Conservation (phyloP, 768 basidiomycete genomes). For the Suillus plorans region DNA sequence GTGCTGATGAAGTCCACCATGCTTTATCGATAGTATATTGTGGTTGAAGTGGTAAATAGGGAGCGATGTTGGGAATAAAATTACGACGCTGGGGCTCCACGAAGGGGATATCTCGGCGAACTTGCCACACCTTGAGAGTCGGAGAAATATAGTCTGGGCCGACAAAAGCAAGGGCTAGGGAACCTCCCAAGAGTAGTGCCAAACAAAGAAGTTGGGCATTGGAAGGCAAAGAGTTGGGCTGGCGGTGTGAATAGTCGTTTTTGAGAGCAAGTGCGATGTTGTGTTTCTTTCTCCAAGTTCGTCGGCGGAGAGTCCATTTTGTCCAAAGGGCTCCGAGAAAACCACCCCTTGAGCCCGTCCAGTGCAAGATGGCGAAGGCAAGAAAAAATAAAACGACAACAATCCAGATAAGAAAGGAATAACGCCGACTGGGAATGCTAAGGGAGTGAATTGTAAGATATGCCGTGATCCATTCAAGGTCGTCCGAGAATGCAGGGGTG, state of each 20-base stretch:
- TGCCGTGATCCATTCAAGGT: conserved; percentile 52
- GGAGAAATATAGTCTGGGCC: conserved; percentile 73
- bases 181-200: conserved; percentile 40
- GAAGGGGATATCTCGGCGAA: conserved; percentile 20
- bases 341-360: conserved; percentile 41
- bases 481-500: conserved; percentile 43
- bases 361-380: conserved; percentile 41
- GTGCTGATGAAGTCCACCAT: conserved; percentile 69
- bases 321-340: conserved; percentile 52
- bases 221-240: conserved; percentile 53
- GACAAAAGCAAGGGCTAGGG: conserved; percentile 49
- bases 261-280: conserved; percentile 34
- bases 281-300: conserved; percentile 56
- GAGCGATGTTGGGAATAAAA: conserved; percentile 27
- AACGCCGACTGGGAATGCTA: conserved; percentile 50
- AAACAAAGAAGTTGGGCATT: conserved; percentile 62
- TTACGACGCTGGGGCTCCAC: conserved; percentile 19
- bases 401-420: conserved; percentile 63
- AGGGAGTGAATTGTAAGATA: conserved; percentile 59
- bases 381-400: conserved; percentile 43
- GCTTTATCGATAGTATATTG: conserved; percentile 64
- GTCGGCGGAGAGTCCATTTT: conserved; percentile 56
- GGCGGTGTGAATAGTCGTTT: conserved; percentile 35
- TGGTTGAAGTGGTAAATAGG: conserved; percentile 41
- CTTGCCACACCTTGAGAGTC: conserved; percentile 43